Percentiles rank a stretch among this genome's conserved stretches.
These are phyloP conservation scores for Chrysanthemum makinoi DNA, from an alignment of 129 eudicot species.

Conservation along the genomic window DNA sequence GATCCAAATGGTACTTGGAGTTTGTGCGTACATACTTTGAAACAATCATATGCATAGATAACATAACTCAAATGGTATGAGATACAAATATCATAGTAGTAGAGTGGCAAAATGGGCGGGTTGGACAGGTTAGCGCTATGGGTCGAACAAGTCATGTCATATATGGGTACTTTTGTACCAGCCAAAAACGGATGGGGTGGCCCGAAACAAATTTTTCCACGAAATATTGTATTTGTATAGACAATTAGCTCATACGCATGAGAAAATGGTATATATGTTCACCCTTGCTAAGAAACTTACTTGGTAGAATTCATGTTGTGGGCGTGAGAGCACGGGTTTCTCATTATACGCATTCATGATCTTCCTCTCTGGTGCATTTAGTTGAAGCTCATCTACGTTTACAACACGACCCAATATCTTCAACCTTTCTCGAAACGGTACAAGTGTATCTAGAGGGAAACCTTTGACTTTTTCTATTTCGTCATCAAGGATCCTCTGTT, in stretches of 20 bases:
- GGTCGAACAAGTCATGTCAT: background rate
- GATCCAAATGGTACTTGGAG: background rate
- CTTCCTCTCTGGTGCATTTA: slow-evolving; percentile 76
- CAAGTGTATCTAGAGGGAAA: slow-evolving; percentile 59
- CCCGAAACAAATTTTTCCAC: background rate
- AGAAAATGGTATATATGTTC: background rate
- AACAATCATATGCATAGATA: background rate
- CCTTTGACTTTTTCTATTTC: slow-evolving; percentile 86
- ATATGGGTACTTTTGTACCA: background rate
- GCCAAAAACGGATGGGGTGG: background rate
- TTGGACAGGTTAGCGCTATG: background rate
- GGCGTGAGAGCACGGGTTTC: slow-evolving; percentile 30
- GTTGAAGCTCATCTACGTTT: slow-evolving; percentile 80
- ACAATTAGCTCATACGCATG: background rate
- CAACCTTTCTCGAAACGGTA: slow-evolving; percentile 81
- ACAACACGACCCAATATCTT: slow-evolving; percentile 88
- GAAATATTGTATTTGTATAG: background rate
- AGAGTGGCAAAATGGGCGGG: background rate
- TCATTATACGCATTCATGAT: slow-evolving; percentile 46
- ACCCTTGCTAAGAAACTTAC: slow-evolving; percentile 35
- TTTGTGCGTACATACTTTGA: background rate
- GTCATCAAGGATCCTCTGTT: slow-evolving; percentile 65
- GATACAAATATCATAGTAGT: background rate
- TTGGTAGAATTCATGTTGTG: slow-evolving; percentile 38
- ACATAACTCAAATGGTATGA: background rate